Evolutionary conservation across 2,329 filamentous ascomycete species (phyloP).

Genomic region (Penicillium rolfsii): DNA sequence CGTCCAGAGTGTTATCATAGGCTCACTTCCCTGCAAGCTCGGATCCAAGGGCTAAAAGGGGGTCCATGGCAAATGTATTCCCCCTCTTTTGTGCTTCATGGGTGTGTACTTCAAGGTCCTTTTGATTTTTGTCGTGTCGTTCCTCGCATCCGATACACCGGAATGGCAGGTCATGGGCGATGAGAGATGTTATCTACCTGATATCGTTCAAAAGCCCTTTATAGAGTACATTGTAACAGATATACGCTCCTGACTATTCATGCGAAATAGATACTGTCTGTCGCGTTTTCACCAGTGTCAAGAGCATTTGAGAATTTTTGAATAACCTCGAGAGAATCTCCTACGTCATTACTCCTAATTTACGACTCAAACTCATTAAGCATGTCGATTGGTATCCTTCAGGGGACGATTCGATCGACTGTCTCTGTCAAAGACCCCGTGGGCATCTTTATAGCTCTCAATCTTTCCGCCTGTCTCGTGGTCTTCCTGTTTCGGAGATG

Average conservation of each 20-base stretch:
- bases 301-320: not conserved
- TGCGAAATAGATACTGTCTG: not conserved
- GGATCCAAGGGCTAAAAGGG: conserved; percentile 25
- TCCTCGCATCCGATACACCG: conserved; percentile 36
- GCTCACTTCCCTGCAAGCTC: conserved; percentile 13
- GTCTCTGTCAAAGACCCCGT: conserved; percentile 23
- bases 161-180: conserved; percentile 27
- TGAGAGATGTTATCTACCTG: not conserved
- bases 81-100: conserved; percentile 16
- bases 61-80: conserved; percentile 9
- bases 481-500: conserved; percentile 34
- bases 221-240: not conserved
- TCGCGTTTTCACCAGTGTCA: not conserved
- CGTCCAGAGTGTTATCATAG: not conserved
- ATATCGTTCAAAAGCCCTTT: not conserved
- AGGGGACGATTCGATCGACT: conserved; percentile 5
- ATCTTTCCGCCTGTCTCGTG: conserved; percentile 38
- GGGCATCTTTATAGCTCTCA: conserved; percentile 16
- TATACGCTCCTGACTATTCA: not conserved
- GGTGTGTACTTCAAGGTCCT: not conserved
- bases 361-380: not conserved
- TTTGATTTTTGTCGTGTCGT: not conserved
- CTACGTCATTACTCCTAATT: not conserved
- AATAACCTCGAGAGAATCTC: not conserved
- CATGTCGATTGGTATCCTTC: conserved; percentile 11